Conservation (phyloP, 345 rosid species). For the Hibiscus mutabilis region DNA sequence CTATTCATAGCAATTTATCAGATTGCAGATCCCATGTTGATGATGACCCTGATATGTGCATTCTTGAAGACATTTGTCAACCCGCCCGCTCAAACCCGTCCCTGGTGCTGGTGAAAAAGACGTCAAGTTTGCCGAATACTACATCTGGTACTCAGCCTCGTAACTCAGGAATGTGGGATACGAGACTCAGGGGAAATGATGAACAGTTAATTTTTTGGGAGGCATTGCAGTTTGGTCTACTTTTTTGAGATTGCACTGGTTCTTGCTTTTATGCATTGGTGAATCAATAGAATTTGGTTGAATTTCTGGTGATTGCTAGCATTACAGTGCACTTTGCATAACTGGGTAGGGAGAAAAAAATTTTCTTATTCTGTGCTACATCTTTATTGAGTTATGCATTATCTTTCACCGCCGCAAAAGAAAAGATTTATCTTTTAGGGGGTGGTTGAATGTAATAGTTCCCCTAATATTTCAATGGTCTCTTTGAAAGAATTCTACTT, state of each 20-base stretch:
- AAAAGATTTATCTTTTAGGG: neutral
- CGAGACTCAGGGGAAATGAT: constrained; percentile 37
- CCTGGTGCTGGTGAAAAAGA: constrained; percentile 21
- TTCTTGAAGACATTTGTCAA: constrained; percentile 69
- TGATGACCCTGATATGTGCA: constrained; percentile 68
- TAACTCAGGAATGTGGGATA: constrained; percentile 32
- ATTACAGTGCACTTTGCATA: neutral
- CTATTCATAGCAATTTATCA: constrained; percentile 56
- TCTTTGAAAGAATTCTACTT: neutral
- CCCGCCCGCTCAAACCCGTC: constrained; percentile 34
- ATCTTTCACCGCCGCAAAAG: neutral
- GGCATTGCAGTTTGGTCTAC: constrained; percentile 69
- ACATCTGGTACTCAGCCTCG: constrained; percentile 21
- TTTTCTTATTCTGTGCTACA: neutral
- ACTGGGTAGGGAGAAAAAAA: neutral
- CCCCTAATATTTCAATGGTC: neutral
- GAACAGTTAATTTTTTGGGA: constrained; percentile 51
- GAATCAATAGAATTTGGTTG: neutral
- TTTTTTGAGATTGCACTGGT: neutral
- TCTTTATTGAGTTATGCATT: neutral
- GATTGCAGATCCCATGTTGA: constrained; percentile 51
- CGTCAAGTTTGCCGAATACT: constrained; percentile 22
- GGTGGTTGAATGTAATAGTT: neutral
- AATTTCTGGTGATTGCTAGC: neutral
- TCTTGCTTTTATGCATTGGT: neutral